Percentiles rank a stretch among this genome's conserved stretches.
phyloP scores from a whole-genome alignment of 2,329 filamentous ascomycete genomes.

The Diaporthe capsici region DNA sequence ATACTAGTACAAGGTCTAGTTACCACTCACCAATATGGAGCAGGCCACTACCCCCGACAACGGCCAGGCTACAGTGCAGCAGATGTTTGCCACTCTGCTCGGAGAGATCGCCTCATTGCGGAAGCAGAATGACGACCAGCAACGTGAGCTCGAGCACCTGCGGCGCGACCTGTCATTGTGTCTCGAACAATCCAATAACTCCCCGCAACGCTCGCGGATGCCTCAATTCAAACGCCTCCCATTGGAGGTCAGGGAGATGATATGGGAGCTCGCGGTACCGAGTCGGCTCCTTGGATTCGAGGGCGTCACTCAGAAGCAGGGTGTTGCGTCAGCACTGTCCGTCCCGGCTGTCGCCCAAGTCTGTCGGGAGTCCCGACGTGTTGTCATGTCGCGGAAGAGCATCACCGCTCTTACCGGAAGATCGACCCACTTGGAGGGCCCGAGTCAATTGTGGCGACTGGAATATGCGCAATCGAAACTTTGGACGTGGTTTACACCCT shows the following conservation, averaged over 20 bases:
- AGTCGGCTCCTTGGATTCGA: not conserved
- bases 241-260: not conserved
- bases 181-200: not conserved
- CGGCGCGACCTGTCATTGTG: not conserved
- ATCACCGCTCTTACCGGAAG: not conserved
- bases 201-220: not conserved
- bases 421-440: too few relatives aligned
- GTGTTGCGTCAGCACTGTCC: not conserved
- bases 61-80: not conserved
- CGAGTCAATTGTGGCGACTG: conserved; percentile 1
- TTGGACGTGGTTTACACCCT: not conserved
- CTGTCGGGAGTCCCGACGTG: not conserved
- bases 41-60: too few relatives aligned
- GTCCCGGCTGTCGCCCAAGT: not conserved
- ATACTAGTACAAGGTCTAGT: not conserved
- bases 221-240: not conserved
- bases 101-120: not conserved
- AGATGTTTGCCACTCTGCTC: not conserved
- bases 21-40: not conserved
- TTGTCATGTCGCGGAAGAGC: not conserved
- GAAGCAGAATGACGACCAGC: not conserved
- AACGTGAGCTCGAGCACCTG: conserved; percentile 7
- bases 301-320: too few relatives aligned
- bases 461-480: fast-evolving
- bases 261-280: not conserved